These are phyloP conservation scores for Phylloporus sp. DNA, from an alignment of 768 basidiomycete species.

Conservation along the genomic window DNA sequence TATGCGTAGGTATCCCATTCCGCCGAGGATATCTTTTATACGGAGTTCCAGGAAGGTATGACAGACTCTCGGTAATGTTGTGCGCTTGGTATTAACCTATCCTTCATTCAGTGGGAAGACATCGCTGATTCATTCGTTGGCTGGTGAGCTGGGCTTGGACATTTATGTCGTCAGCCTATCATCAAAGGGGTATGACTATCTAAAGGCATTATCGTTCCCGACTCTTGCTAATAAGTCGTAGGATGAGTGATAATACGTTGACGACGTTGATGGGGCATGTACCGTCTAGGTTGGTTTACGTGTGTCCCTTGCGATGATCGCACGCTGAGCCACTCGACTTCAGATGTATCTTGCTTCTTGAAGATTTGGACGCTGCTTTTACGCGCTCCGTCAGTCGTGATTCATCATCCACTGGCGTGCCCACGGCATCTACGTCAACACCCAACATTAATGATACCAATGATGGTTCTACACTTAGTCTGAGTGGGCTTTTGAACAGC, in stretches of 20 bases:
- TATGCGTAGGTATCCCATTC: slow-evolving; percentile 72
- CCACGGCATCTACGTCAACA: slow-evolving; percentile 44
- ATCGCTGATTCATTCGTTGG: slow-evolving; percentile 78
- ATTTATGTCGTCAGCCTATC: slow-evolving; percentile 90
- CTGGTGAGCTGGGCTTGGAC: slow-evolving; percentile 80
- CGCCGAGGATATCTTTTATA: slow-evolving; percentile 80
- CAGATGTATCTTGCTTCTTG: slow-evolving; percentile 88
- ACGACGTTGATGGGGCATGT: slow-evolving; percentile 86
- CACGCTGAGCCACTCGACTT: slow-evolving; percentile 5
- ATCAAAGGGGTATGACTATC: slow-evolving; percentile 65
- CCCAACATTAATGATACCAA: slow-evolving; percentile 43
- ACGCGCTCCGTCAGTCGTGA: slow-evolving; percentile 85
- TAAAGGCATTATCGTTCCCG: slow-evolving; percentile 1
- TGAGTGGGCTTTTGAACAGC: slow-evolving; percentile 82
- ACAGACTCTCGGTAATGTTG: background rate
- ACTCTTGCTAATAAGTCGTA: slow-evolving; percentile 27
- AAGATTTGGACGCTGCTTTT: slow-evolving; percentile 91
- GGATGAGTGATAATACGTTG: slow-evolving; percentile 88
- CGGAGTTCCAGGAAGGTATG: slow-evolving; percentile 80
- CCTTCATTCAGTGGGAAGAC: slow-evolving; percentile 66
- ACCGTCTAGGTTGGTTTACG: slow-evolving; percentile 58
- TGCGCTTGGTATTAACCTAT: slow-evolving; percentile 11
- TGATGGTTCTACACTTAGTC: slow-evolving; percentile 78
- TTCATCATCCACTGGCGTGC: slow-evolving; percentile 68
- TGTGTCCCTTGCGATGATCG: slow-evolving; percentile 6